Conservation (phyloP, 352 stramenopile genomes). For the Phytophthora ohioensis region DNA sequence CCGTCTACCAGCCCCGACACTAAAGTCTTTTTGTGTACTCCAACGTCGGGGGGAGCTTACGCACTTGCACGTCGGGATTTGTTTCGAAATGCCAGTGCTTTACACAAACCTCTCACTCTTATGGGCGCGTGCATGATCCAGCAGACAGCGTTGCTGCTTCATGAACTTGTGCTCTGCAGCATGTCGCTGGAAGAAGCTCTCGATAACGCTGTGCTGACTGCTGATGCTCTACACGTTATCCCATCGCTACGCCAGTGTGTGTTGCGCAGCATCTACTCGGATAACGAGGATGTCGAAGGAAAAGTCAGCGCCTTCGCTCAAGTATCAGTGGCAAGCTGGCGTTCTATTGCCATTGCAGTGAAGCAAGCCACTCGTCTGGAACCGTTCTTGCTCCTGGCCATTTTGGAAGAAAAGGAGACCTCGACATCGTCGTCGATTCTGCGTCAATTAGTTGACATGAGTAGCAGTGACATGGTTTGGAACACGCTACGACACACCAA, state of each 20-base stretch:
- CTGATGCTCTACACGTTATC: conserved; percentile 26
- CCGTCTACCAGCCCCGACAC: neutral
- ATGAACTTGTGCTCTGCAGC: conserved; percentile 31
- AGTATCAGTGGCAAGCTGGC: conserved; percentile 33
- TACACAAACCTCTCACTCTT: conserved; percentile 29
- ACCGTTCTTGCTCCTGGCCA: conserved; percentile 25
- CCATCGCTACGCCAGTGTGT: conserved; percentile 35
- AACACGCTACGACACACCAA: conserved; percentile 29
- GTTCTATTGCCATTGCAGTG: conserved; percentile 39
- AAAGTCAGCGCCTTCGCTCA: conserved; percentile 12
- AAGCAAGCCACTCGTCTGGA: conserved; percentile 33
- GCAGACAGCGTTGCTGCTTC: conserved; percentile 41
- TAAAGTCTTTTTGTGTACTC: conserved; percentile 33
- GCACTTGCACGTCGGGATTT: conserved; percentile 22
- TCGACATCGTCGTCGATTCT: conserved; percentile 9
- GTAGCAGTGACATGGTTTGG: conserved; percentile 32
- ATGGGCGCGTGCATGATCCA: conserved; percentile 47
- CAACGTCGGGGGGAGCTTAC: conserved; percentile 26
- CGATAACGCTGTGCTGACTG: conserved; percentile 30
- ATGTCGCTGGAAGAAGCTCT: conserved; percentile 38
- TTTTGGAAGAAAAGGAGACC: conserved; percentile 24
- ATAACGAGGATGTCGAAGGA: neutral
- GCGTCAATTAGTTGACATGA: conserved; percentile 26
- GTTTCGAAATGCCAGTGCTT: conserved; percentile 6
- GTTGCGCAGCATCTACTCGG: conserved; percentile 6